A percentile compares a stretch with the other conserved stretches of the same genome.
phyloP scores from a whole-genome alignment of 345 rosid species.

The Sisymbrium irio region DNA sequence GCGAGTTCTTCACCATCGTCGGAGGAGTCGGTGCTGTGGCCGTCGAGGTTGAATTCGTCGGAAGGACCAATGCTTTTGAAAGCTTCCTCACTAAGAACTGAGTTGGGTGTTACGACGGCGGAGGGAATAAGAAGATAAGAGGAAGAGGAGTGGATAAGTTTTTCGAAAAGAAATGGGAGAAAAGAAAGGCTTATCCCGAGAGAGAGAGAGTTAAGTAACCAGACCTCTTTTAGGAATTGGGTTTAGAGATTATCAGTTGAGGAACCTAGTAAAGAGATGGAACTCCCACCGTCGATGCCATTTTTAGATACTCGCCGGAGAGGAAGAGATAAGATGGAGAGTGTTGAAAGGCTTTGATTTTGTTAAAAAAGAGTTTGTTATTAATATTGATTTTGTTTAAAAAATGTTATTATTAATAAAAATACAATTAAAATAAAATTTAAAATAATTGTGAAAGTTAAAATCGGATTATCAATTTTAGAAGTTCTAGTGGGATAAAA shows the following conservation, averaged over 20 bases:
- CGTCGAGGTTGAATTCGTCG: slow-evolving; percentile 27
- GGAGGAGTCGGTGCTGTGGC: slow-evolving; percentile 4
- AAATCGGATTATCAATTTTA: too few species aligned
- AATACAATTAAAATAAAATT: too few species aligned
- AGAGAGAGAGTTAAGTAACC: slow-evolving; percentile 25
- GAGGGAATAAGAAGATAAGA: slow-evolving; percentile 45
- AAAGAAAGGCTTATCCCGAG: slow-evolving; percentile 32
- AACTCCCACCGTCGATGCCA: slow-evolving; percentile 51
- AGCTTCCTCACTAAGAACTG: slow-evolving; percentile 86
- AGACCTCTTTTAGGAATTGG: slow-evolving; percentile 29
- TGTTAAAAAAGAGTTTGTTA: too few species aligned
- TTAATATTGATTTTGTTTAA: too few species aligned
- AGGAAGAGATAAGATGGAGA: too few species aligned
- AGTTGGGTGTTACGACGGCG: slow-evolving; percentile 74
- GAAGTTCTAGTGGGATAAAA: too few species aligned
- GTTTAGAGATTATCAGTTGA: slow-evolving; percentile 38
- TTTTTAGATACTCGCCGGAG: too few species aligned
- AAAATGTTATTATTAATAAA: too few species aligned
- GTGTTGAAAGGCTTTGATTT: too few species aligned
- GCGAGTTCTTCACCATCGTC: slow-evolving; percentile 60
- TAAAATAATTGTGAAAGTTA: too few species aligned
- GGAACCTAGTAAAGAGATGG: slow-evolving; percentile 45
- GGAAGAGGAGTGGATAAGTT: slow-evolving; percentile 25
- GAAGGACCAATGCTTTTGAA: slow-evolving; percentile 61
- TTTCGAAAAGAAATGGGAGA: slow-evolving; percentile 23